Evolutionary conservation across 352 stramenopile genomes (phyloP).

Genomic region (Pythium phragmiticola): DNA sequence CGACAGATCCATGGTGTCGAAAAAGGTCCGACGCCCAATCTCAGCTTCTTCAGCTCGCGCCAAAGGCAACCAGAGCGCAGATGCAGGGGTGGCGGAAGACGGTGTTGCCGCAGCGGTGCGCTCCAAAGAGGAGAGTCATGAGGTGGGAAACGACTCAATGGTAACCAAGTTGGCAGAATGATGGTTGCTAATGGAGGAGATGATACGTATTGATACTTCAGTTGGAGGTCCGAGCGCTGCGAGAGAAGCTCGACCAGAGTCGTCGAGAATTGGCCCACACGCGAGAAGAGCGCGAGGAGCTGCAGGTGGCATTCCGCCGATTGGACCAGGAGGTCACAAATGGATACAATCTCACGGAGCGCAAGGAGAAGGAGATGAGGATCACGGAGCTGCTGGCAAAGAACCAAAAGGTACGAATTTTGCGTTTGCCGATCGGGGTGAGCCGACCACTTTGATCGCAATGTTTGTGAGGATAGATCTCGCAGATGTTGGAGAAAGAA

Average conservation of each 20-base stretch:
- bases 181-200: no score
- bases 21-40: not conserved
- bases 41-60: constrained; percentile 14
- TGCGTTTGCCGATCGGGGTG: no score
- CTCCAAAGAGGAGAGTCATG: not conserved
- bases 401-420: constrained; percentile 46
- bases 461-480: constrained; percentile 31
- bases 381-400: constrained; percentile 60
- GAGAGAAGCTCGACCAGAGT: constrained; percentile 23
- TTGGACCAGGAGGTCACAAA: constrained; percentile 53
- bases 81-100: not conserved
- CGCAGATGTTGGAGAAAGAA: constrained; percentile 53
- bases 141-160: not conserved
- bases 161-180: not conserved
- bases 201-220: not conserved
- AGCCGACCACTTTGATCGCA: not conserved
- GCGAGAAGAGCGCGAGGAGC: constrained; percentile 41
- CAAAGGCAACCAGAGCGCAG: constrained; percentile 10
- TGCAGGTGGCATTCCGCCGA: constrained; percentile 41
- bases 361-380: constrained; percentile 61
- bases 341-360: constrained; percentile 53
- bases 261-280: constrained; percentile 39
- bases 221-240: constrained; percentile 32
- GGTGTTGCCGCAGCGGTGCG: not conserved
- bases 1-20: constrained; percentile 11